Evolutionary conservation across 1,284 basidiomycete species (phyloP).

Genomic region (Gymnopus androsaceus): DNA sequence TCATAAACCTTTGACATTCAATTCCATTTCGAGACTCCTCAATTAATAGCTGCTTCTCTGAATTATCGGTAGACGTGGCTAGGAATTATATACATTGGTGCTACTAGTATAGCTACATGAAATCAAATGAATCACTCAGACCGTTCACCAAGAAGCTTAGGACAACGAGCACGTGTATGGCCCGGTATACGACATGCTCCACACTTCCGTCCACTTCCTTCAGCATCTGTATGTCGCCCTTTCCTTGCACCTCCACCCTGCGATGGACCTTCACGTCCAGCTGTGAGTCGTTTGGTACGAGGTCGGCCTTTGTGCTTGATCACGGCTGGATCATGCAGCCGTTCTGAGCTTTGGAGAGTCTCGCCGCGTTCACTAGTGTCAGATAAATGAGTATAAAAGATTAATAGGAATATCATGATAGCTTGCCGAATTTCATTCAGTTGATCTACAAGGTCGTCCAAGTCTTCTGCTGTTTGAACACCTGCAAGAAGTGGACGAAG

Average conservation of each 20-base stretch:
- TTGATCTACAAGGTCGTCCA: slow-evolving; percentile 20
- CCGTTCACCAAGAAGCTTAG: too few relatives aligned
- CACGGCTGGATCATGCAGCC: slow-evolving; percentile 22
- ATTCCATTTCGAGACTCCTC: too few relatives aligned
- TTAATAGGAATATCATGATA: neutral
- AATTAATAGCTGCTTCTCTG: too few relatives aligned
- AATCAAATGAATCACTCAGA: too few relatives aligned
- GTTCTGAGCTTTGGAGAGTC: neutral
- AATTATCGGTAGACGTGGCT: too few relatives aligned
- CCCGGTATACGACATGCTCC: neutral
- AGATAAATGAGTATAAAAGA: neutral
- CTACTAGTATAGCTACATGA: too few relatives aligned
- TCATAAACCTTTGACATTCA: too few relatives aligned
- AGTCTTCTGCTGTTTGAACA: slow-evolving; percentile 27
- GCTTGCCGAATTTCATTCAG: slow-evolving; percentile 8
- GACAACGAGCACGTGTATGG: neutral
- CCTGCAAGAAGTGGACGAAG: slow-evolving; percentile 19
- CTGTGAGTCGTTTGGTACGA: slow-evolving; percentile 19
- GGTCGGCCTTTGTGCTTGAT: slow-evolving; percentile 24
- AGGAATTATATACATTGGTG: too few relatives aligned
- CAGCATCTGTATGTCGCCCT: too few relatives aligned
- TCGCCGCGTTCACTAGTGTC: neutral
- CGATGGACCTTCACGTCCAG: slow-evolving; percentile 20
- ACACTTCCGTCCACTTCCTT: neutral
- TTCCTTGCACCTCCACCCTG: slow-evolving; percentile 20